Base-by-base conservation (phyloP, 2,329 filamentous ascomycete species). In the Talaromyces sp. region DNA sequence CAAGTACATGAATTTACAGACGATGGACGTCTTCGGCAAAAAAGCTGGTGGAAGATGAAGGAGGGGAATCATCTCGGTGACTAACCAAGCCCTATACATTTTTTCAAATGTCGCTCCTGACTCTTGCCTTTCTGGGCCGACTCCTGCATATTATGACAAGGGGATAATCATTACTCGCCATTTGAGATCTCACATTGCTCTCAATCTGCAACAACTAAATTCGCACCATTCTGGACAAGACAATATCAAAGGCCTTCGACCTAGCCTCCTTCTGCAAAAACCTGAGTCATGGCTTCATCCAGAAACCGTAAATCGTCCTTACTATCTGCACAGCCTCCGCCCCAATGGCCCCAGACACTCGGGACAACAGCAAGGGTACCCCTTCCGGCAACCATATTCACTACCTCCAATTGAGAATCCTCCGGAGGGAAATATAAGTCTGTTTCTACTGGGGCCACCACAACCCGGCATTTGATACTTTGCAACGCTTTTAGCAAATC, bases 381-480 rank as follows among this genome's bases (percentile, higher is more conserved):
- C 25, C 88, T 73, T 0, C 84, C 85, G 1, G 82, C 77, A 33
- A 74, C 79, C 86, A 88, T 88, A 64, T 81, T 83, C 55, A 72
- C 72, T 25, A 93, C 87, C 70, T 95, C 91, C 62, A 88, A 86
- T 69, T 89, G 84, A 0, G 88, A 92, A 67, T 93, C 91, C 69
- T 93, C 90, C 0, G 89, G 89, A 80, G 90, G 88, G 67, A 95
- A 93, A 71, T 93, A 93, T 4, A 93, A 79, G 71, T 93, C 91
- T 0, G 89, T 92, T 71, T 89, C 86, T 23, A 81, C 77, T 0
- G 91, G 90, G 14, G 93, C 73, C 3, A 93, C 87, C 46, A 93
- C 75, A 0, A 84, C 86, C 68, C 86, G 90, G 1, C 89, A 87
- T 71, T 88, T 89, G 73, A 93, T 92, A 2, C 80, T 82, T 54